These are phyloP conservation scores for Corymbia calophylla DNA, from an alignment of 441 rosid species.

Conservation along the genomic window DNA sequence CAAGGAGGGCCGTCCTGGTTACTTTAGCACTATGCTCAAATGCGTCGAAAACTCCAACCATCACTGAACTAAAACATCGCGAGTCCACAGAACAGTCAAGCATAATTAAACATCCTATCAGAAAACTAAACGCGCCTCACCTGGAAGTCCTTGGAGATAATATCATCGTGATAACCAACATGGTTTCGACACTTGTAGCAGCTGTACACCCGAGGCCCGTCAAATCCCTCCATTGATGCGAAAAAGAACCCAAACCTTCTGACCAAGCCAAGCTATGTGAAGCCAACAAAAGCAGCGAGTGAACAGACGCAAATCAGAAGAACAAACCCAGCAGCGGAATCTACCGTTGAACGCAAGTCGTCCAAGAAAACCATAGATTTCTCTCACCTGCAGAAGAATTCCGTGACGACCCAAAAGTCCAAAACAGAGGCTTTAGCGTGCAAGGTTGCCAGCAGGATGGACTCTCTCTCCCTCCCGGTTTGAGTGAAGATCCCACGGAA, in stretches of 20 bases:
- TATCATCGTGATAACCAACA: constrained; percentile 39
- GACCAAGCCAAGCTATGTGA: not conserved
- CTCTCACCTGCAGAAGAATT: not conserved
- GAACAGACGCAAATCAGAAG: not conserved
- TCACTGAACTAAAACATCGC: not conserved
- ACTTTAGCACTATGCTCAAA: not conserved
- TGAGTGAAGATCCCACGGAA: not conserved
- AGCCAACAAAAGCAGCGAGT: not conserved
- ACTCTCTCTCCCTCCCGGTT: not conserved
- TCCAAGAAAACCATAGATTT: not conserved
- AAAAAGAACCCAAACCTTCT: not conserved
- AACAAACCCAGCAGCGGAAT: not conserved
- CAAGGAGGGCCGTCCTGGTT: not conserved
- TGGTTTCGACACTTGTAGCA: constrained; percentile 39
- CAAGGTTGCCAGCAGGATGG: not conserved
- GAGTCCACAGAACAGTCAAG: not conserved
- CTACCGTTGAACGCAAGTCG: not conserved
- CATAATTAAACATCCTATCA: not conserved
- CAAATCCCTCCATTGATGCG: constrained; percentile 24
- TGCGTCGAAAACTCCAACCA: not conserved
- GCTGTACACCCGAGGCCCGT: constrained; percentile 27
- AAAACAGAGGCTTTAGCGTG: not conserved
- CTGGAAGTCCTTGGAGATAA: constrained; percentile 39
- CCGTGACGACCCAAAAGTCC: not conserved
- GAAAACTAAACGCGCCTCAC: constrained; percentile 11